Evolutionary conservation across 1,139 yeast genomes (phyloP).

Genomic region (Kodamaea plutei): DNA sequence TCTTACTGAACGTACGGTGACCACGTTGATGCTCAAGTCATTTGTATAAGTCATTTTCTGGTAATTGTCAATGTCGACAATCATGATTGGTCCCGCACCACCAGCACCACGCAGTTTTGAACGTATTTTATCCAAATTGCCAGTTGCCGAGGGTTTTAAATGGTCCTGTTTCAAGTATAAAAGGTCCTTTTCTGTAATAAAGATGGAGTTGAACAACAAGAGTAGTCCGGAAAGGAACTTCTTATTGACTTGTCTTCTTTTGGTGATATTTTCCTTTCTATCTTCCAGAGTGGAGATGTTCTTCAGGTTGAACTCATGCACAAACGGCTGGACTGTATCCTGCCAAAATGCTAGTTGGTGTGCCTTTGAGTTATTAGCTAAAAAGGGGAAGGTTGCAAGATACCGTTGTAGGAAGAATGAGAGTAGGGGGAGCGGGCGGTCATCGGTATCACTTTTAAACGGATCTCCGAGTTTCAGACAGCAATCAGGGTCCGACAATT

Average conservation of each 20-base stretch:
- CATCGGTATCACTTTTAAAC: slow-evolving; percentile 30
- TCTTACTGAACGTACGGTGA: slow-evolving; percentile 49
- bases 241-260: slow-evolving; percentile 59
- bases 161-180: slow-evolving; percentile 48
- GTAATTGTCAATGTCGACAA: slow-evolving; percentile 25
- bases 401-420: slow-evolving; percentile 61
- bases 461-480: slow-evolving; percentile 72
- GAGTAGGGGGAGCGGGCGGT: slow-evolving; percentile 56
- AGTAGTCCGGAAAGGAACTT: slow-evolving; percentile 60
- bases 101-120: slow-evolving; percentile 2
- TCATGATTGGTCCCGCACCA: slow-evolving; percentile 3
- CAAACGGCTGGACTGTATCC: slow-evolving; percentile 70
- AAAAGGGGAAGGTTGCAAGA: slow-evolving; percentile 69
- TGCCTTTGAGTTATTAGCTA: slow-evolving; percentile 43
- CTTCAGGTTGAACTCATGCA: slow-evolving; percentile 70
- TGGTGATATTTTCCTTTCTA: slow-evolving; percentile 69
- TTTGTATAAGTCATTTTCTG: slow-evolving; percentile 42
- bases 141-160: slow-evolving; percentile 49
- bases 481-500: slow-evolving; percentile 55
- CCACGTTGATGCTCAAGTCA: slow-evolving; percentile 59
- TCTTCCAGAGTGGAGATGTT: slow-evolving; percentile 64
- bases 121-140: slow-evolving; percentile 41
- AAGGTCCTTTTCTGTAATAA: slow-evolving; percentile 58
- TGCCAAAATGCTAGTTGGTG: slow-evolving; percentile 69
- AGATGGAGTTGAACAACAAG: slow-evolving; percentile 69